Conservation (phyloP, 1,139 yeast species). For the Meyerozyma elateridarum region DNA sequence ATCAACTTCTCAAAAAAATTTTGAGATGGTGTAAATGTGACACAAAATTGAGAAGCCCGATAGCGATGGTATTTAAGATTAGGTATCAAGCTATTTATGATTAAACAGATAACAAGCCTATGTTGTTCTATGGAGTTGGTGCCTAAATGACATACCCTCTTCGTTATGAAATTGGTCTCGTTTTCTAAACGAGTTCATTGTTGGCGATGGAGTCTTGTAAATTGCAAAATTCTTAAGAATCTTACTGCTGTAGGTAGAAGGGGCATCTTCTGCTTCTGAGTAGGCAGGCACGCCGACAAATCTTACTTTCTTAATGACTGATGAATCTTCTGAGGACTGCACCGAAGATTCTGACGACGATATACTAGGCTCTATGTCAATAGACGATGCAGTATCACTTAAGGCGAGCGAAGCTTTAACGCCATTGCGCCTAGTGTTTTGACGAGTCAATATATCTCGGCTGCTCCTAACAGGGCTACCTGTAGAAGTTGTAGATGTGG, state of each 20-base stretch:
- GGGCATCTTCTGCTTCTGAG: slow-evolving; percentile 53
- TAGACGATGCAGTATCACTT: slow-evolving; percentile 5
- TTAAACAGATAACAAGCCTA: background rate
- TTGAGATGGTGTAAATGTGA: slow-evolving; percentile 3
- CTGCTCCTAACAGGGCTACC: slow-evolving; percentile 5
- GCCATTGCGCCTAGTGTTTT: slow-evolving; percentile 31
- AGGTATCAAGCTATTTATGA: background rate
- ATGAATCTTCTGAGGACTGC: slow-evolving; percentile 7
- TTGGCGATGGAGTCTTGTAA: slow-evolving; percentile 28
- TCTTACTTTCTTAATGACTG: slow-evolving; percentile 38
- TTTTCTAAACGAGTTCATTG: slow-evolving; percentile 15
- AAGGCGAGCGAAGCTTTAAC: slow-evolving; percentile 9
- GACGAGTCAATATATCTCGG: slow-evolving; percentile 30
- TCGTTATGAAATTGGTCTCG: slow-evolving; percentile 46
- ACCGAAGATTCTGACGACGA: slow-evolving; percentile 1
- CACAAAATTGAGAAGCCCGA: slow-evolving; percentile 1
- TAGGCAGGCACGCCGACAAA: slow-evolving; percentile 51
- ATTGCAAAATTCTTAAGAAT: slow-evolving; percentile 45
- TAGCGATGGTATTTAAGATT: background rate
- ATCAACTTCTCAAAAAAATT: slow-evolving; percentile 1
- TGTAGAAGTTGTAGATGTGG: slow-evolving; percentile 6
- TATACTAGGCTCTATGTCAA: slow-evolving; percentile 6
- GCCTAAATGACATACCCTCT: slow-evolving; percentile 48
- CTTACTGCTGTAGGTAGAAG: slow-evolving; percentile 42
- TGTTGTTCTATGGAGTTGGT: slow-evolving; percentile 19